These are phyloP conservation scores for Blastocystis sp. DNA, from an alignment of 352 stramenopile genomes.

Conservation along the genomic window DNA sequence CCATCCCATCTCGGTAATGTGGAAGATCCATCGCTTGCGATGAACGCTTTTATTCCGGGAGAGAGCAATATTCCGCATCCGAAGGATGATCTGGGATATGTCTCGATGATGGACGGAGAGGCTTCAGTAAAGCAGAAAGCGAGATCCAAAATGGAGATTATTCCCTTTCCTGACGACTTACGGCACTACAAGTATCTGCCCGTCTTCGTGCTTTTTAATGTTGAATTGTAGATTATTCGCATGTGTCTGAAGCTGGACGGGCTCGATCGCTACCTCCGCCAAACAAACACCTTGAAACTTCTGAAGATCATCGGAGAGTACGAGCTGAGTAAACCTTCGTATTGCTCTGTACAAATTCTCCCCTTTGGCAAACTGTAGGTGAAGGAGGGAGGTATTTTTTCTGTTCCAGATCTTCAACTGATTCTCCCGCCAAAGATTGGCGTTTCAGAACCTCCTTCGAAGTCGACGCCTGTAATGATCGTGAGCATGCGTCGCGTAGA, in stretches of 20 bases:
- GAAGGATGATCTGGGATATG: background rate
- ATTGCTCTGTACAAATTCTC: background rate
- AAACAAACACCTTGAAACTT: constrained; percentile 8
- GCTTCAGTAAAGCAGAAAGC: background rate
- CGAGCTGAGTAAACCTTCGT: constrained; percentile 5
- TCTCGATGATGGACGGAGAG: background rate
- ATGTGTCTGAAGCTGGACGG: background rate
- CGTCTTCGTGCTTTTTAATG: background rate
- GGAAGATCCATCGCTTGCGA: background rate
- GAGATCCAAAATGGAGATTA: background rate
- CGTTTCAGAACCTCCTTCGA: background rate
- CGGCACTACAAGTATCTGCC: constrained; percentile 33
- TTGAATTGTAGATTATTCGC: background rate
- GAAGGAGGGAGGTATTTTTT: background rate
- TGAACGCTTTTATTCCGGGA: background rate
- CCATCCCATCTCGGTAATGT: background rate
- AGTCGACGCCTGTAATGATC: background rate
- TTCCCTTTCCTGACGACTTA: background rate
- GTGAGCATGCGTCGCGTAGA: background rate
- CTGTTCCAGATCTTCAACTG: background rate
- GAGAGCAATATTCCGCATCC: background rate
- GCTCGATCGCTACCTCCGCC: background rate
- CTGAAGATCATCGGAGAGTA: constrained; percentile 18
- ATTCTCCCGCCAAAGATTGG: background rate
- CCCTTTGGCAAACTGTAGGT: background rate